phyloP scores from a whole-genome alignment of 1,284 basidiomycete species.

The Termitomyces sp. region DNA sequence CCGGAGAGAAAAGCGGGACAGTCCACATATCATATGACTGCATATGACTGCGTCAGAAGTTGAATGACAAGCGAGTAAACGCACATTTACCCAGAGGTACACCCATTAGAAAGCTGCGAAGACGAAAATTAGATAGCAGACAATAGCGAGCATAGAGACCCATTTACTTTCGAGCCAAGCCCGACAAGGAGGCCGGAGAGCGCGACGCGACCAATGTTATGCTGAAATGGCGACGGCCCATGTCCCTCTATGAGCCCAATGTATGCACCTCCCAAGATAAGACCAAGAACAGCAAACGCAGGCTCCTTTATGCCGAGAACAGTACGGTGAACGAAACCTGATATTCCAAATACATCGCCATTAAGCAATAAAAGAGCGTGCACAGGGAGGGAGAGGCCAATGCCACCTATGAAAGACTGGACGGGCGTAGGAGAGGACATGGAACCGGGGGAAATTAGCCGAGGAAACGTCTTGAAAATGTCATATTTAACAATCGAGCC shows the following conservation, averaged over 20 bases:
- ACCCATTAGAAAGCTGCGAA: slow-evolving; percentile 48
- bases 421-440: slow-evolving; percentile 43
- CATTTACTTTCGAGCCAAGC: slow-evolving; percentile 56
- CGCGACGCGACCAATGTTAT: slow-evolving; percentile 28
- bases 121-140: neutral
- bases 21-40: slow-evolving; percentile 68
- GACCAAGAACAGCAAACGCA: slow-evolving; percentile 31
- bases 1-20: slow-evolving; percentile 57
- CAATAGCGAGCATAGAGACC: slow-evolving; percentile 7
- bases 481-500: neutral
- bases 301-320: slow-evolving; percentile 42
- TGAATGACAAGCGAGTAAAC: slow-evolving; percentile 1
- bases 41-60: slow-evolving; percentile 7
- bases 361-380: slow-evolving; percentile 52
- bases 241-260: slow-evolving; percentile 32
- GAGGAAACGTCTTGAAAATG: slow-evolving; percentile 1
- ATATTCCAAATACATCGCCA: slow-evolving; percentile 59
- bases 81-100: slow-evolving; percentile 50
- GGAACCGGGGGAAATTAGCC: neutral
- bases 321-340: slow-evolving; percentile 55
- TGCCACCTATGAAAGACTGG: slow-evolving; percentile 57
- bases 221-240: slow-evolving; percentile 23
- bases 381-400: slow-evolving; percentile 51
- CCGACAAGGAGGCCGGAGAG: slow-evolving; percentile 60
- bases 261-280: slow-evolving; percentile 42